Conservation (phyloP, 768 basidiomycete genomes). For the Rhizopogon vulgaris region DNA sequence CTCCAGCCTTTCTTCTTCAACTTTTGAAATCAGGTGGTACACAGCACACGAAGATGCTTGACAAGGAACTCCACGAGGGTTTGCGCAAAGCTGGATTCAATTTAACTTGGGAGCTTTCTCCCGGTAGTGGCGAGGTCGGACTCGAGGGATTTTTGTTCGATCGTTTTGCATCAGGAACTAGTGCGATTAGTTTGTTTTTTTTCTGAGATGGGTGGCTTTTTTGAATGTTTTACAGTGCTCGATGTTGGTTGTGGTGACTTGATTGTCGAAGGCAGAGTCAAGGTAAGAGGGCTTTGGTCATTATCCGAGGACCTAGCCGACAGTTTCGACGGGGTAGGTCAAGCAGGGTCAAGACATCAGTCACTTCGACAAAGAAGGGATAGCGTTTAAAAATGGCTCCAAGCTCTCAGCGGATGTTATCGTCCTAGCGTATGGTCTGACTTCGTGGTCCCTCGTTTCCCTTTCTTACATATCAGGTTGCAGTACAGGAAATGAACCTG, state of each 20-base stretch:
- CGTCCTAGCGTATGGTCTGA: conserved; percentile 41
- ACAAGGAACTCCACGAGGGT: neutral
- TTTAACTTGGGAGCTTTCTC: neutral
- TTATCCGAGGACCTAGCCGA: neutral
- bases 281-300: neutral
- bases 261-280: neutral
- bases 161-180: neutral
- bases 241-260: conserved; percentile 8
- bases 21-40: neutral
- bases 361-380: conserved; percentile 34
- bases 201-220: neutral
- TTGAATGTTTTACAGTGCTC: neutral
- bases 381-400: conserved; percentile 33
- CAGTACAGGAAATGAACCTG: neutral
- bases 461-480: neutral
- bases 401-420: conserved; percentile 38
- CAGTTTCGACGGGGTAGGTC: conserved; percentile 11
- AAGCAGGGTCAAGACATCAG: conserved; percentile 30
- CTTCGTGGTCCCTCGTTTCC: too few relatives aligned
- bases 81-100: neutral
- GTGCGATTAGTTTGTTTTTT: neutral
- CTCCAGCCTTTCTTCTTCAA: neutral
- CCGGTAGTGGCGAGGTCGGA: neutral
- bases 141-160: neutral
- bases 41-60: neutral